Conservation (phyloP, 345 rosid species). For the Aquilaria sinensis region DNA sequence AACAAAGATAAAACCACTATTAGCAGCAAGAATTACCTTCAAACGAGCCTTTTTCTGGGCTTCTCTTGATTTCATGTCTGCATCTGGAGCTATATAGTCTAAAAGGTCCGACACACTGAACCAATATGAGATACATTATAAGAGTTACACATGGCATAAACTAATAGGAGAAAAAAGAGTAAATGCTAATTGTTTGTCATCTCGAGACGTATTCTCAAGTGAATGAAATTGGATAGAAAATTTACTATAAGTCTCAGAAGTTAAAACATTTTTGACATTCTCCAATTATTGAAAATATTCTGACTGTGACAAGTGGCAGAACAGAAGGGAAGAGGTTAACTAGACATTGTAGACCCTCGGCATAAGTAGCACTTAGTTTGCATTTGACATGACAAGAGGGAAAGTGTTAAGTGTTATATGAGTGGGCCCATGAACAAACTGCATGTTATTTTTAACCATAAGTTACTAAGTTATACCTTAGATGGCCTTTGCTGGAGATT, state of each 20-base stretch:
- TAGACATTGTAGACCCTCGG: too few relatives aligned
- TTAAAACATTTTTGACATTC: too few relatives aligned
- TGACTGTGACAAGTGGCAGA: too few relatives aligned
- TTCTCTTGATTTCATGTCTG: constrained; percentile 82
- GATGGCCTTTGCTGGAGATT: constrained; percentile 96
- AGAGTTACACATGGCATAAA: neutral
- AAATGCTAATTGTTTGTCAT: too few relatives aligned
- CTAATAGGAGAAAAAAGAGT: neutral
- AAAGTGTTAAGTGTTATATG: neutral
- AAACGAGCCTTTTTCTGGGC: constrained; percentile 91
- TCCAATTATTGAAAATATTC: too few relatives aligned
- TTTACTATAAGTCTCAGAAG: too few relatives aligned
- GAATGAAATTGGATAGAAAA: too few relatives aligned
- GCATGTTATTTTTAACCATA: neutral
- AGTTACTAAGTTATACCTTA: constrained; percentile 52
- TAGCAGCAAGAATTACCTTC: constrained; percentile 45
- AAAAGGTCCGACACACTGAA: constrained; percentile 95
- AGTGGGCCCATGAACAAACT: too few relatives aligned
- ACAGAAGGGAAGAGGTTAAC: too few relatives aligned
- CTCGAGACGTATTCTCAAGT: too few relatives aligned
- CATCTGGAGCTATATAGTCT: constrained; percentile 92
- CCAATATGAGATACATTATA: constrained; percentile 13
- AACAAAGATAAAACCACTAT: constrained; percentile 4
- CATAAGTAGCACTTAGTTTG: too few relatives aligned
- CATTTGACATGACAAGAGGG: too few relatives aligned